phyloP scores from a whole-genome alignment of 768 basidiomycete genomes.

The Rubroboletus satanas region DNA sequence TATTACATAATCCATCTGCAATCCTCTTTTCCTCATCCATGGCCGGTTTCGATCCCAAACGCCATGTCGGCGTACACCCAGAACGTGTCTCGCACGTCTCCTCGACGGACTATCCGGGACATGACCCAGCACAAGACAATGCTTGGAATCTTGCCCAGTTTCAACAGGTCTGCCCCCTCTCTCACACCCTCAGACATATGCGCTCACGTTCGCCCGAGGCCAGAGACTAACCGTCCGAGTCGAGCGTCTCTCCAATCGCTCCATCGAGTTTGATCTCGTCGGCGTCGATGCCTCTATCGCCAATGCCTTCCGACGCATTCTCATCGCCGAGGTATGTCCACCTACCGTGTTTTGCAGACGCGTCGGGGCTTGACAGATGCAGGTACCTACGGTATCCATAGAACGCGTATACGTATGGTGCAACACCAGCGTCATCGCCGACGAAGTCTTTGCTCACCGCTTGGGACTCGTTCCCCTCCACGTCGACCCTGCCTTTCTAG shows the following conservation, averaged over 20 bases:
- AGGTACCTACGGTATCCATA: conserved; percentile 91
- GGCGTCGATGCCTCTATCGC: conserved; percentile 96
- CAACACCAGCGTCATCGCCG: conserved; percentile 90
- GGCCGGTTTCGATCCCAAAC: conserved; percentile 35
- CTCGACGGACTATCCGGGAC: conserved; percentile 87
- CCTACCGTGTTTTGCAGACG: neutral
- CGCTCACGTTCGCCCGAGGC: conserved; percentile 6
- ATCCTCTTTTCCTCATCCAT: conserved; percentile 1
- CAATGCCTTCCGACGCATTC: conserved; percentile 87
- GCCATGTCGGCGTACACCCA: conserved; percentile 64
- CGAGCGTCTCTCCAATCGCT: conserved; percentile 73
- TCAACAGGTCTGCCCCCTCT: conserved; percentile 54
- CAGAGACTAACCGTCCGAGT: conserved; percentile 74
- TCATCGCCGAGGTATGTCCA: conserved; percentile 82
- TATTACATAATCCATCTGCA: conserved; percentile 17
- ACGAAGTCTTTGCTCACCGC: conserved; percentile 92
- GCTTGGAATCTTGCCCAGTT: conserved; percentile 79
- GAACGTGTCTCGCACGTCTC: conserved; percentile 79
- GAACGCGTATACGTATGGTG: conserved; percentile 92
- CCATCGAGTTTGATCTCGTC: conserved; percentile 91
- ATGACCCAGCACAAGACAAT: conserved; percentile 80
- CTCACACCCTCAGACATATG: neutral
- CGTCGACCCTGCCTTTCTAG: conserved; percentile 73
- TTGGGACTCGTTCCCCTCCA: conserved; percentile 88
- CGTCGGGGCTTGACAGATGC: neutral